These are phyloP conservation scores for Sphagnurus paluster DNA, from an alignment of 1,284 basidiomycete genomes.

Conservation along the genomic window DNA sequence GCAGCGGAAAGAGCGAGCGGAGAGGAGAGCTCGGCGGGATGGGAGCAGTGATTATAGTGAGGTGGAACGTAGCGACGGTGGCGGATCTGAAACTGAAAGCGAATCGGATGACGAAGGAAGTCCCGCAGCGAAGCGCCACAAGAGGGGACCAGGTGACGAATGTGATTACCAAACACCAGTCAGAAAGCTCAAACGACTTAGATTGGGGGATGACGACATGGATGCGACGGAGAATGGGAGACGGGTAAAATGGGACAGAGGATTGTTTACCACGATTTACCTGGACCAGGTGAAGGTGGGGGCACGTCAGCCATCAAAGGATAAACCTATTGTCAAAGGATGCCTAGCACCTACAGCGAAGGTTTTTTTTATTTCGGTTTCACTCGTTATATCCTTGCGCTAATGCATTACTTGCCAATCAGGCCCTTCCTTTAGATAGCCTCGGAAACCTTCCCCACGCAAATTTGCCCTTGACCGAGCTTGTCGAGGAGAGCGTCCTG, in stretches of 20 bases:
- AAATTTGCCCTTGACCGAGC: slow-evolving; percentile 58
- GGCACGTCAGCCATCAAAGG: slow-evolving; percentile 42
- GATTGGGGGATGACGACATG: slow-evolving; percentile 36
- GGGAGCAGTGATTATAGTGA: slow-evolving; percentile 25
- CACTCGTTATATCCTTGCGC: not conserved
- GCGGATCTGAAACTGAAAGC: slow-evolving; percentile 26
- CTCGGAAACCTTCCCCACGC: slow-evolving; percentile 72
- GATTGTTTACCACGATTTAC: slow-evolving; percentile 60
- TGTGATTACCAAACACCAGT: slow-evolving; percentile 75
- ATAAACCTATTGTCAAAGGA: slow-evolving; percentile 50
- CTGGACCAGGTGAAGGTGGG: slow-evolving; percentile 60
- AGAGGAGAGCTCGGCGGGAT: slow-evolving; percentile 54
- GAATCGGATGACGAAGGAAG: slow-evolving; percentile 30
- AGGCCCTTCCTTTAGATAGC: slow-evolving; percentile 70
- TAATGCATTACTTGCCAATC: slow-evolving; percentile 9
- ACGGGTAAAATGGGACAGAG: slow-evolving; percentile 79
- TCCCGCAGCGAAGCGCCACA: slow-evolving; percentile 37
- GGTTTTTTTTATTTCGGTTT: slow-evolving; percentile 38
- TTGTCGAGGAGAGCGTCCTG: slow-evolving; percentile 66
- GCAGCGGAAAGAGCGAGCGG: slow-evolving; percentile 65
- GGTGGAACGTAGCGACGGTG: slow-evolving; percentile 32
- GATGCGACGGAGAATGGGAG: slow-evolving; percentile 38
- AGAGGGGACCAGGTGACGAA: slow-evolving; percentile 74
- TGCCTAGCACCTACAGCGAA: slow-evolving; percentile 67
- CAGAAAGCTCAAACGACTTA: slow-evolving; percentile 39